Conservation (phyloP, 331 rosid species). For the Phaseolus coccineus region DNA sequence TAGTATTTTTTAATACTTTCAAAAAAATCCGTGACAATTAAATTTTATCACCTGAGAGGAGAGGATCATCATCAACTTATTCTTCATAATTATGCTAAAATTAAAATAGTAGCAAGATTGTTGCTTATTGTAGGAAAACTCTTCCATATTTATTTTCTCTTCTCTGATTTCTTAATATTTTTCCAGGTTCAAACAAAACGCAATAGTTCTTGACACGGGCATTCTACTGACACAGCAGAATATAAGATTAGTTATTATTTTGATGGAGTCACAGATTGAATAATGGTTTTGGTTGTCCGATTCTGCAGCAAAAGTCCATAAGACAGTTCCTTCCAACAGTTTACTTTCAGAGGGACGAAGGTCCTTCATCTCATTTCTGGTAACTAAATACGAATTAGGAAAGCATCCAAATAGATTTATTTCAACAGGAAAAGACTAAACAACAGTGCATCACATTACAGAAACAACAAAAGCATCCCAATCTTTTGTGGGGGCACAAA, state of each 20-base stretch:
- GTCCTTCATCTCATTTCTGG: conserved; percentile 41
- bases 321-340: conserved; percentile 39
- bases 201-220: not conserved
- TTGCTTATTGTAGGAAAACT: no score
- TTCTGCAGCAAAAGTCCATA: conserved; percentile 36
- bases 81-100: no score
- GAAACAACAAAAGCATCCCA: conserved; percentile 42
- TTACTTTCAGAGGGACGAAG: conserved; percentile 41
- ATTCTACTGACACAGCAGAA: conserved; percentile 24
- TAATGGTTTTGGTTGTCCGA: conserved; percentile 33
- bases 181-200: not conserved
- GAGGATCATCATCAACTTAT: no score
- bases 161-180: no score
- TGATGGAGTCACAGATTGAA: conserved; percentile 32
- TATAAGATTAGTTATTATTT: conserved; percentile 6
- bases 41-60: no score
- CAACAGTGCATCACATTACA: conserved; percentile 29
- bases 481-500: conserved; percentile 32
- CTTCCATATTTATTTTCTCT: no score
- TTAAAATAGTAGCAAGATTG: no score
- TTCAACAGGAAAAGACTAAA: conserved; percentile 33
- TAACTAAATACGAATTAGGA: conserved; percentile 33
- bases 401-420: conserved; percentile 44
- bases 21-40: no score
- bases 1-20: no score